Evolutionary conservation across 2,329 filamentous ascomycete genomes (phyloP).

Genomic region (Aspergillus udagawae): DNA sequence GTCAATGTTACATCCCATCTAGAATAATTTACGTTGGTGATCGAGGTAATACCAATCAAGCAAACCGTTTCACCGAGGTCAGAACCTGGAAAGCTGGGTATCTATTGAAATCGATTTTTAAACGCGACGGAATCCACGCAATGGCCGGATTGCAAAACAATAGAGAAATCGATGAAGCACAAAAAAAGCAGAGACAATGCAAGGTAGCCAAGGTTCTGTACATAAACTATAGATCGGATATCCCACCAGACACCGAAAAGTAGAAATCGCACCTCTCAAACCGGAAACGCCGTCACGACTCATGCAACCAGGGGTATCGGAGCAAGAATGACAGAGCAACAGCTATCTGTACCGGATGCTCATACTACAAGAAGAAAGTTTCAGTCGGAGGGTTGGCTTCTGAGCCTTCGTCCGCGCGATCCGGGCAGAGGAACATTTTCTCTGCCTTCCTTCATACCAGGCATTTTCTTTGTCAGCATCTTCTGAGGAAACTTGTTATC

Average conservation of each 20-base stretch:
- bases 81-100: background rate
- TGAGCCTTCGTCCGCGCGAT: conserved; percentile 26
- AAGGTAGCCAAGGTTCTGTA: background rate
- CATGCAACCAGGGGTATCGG: conserved; percentile 1
- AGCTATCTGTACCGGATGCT: background rate
- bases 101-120: too few relatives aligned
- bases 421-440: conserved; percentile 39
- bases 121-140: too few relatives aligned
- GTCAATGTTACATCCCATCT: background rate
- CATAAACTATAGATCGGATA: background rate
- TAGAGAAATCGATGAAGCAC: background rate
- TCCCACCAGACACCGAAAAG: background rate
- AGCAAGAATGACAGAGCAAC: conserved; percentile 5
- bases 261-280: background rate
- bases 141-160: background rate
- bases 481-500: conserved; percentile 44
- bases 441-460: conserved; percentile 41
- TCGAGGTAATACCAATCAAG: background rate
- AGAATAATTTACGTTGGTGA: background rate
- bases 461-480: conserved; percentile 34
- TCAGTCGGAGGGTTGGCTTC: conserved; percentile 27
- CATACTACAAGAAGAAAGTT: conserved; percentile 2
- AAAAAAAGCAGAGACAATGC: background rate
- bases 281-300: background rate
- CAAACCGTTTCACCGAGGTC: background rate